Base-by-base conservation (phyloP, 2,329 filamentous ascomycete genomes). In the Metarhizium anisopliae region DNA sequence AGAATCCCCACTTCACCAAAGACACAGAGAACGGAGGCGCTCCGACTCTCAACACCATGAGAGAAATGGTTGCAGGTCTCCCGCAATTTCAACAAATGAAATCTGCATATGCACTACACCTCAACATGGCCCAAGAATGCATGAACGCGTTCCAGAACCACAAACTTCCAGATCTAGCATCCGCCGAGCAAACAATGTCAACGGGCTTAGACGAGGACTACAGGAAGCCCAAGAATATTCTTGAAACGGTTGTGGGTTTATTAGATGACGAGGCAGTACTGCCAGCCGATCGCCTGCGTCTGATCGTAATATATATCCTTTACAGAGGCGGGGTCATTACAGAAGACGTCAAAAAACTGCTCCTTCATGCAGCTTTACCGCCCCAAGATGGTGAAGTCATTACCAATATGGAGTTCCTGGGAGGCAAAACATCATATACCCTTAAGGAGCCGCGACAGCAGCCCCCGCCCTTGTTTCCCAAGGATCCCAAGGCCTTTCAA, bases 61-160 rank as follows among this genome's bases (percentile, higher is more conserved):
- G 94, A 66, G 92, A 96, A 71, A 99, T 99, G 94, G 76, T 99
- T 74, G 94, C 90, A 14, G 93, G 92, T 8, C 74, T 99, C 57
- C 91, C 92, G 13, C 90, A 97, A 66, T 99, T 96, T 66, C 90
- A 95, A 66, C 88, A 95, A 70, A 90, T 94, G 78, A 96, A 97
- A 70, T 90, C 95, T 67, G 86, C 90, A 2, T 99, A 97, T 70
- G 94, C 92, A 0, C 76, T 99, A 54, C 94, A 99, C 71, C 77
- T 99, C 47, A 93, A 86, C 62, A 97, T 99, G 93, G 94, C 94
- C 2, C 89, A 96, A 68, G 91, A 96, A 68, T 95, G 91, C 68
- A 97, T 97, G 92, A 90, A 90, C 63, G 83, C 89, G 42, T 99
- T 99, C 64, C 86, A 95, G 67, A 77, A 84, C 53, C 83, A 86